These are phyloP conservation scores for Penicillium sp. DNA, from an alignment of 2,329 filamentous ascomycete species.

Conservation along the genomic window DNA sequence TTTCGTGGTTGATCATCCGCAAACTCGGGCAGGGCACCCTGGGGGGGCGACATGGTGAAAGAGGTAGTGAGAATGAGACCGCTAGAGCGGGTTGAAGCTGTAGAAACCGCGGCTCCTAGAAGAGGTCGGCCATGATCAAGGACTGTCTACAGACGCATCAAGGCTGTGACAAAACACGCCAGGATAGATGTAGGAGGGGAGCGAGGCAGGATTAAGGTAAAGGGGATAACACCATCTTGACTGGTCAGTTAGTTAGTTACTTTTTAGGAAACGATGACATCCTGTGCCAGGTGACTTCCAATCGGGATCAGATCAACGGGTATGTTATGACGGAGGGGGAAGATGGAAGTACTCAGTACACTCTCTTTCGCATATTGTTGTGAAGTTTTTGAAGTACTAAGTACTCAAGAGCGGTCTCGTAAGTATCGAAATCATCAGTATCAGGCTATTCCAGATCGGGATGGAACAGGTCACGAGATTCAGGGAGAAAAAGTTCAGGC, in stretches of 20 bases:
- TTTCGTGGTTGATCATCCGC: slow-evolving; percentile 1
- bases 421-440: too few species aligned
- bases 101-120: slow-evolving; percentile 14
- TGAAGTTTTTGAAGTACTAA: too few species aligned
- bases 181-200: neutral
- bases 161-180: slow-evolving; percentile 1
- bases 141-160: slow-evolving; percentile 2
- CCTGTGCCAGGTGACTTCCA: slow-evolving; percentile 22
- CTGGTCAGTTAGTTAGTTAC: too few species aligned
- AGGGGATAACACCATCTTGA: slow-evolving; percentile 8
- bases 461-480: slow-evolving; percentile 22
- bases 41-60: slow-evolving; percentile 12
- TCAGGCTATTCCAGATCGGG: slow-evolving; percentile 8
- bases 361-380: too few species aligned
- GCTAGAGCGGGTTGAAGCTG: slow-evolving; percentile 6
- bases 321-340: slow-evolving; percentile 3
- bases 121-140: slow-evolving; percentile 17
- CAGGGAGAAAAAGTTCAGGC: slow-evolving; percentile 24
- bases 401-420: too few species aligned
- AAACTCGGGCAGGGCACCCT: neutral
- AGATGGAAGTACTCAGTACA: slow-evolving; percentile 8
- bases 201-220: slow-evolving; percentile 1
- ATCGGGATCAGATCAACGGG: neutral
- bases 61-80: neutral
- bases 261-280: slow-evolving; percentile 23